Evolutionary conservation across 768 basidiomycete genomes (phyloP).

Genomic region (Pleurotus eryngii): DNA sequence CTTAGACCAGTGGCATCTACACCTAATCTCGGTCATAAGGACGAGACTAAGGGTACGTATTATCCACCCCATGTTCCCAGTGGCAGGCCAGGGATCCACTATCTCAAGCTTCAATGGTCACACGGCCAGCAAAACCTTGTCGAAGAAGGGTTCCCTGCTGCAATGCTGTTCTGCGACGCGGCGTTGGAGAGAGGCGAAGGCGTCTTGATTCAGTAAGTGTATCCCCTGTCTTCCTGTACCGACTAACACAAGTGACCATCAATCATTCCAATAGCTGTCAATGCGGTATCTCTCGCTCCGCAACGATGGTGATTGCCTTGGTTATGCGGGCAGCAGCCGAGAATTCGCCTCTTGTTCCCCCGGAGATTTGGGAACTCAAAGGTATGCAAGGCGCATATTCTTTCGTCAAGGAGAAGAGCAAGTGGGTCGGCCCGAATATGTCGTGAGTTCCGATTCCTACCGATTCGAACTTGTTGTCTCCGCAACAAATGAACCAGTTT

Average conservation of each 20-base stretch:
- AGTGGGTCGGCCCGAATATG: conserved; percentile 90
- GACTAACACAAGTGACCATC: conserved; percentile 16
- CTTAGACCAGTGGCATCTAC: conserved; percentile 65
- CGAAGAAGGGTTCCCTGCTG: conserved; percentile 69
- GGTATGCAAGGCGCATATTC: conserved; percentile 91
- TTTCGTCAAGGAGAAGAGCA: conserved; percentile 87
- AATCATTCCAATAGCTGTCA: conserved; percentile 62
- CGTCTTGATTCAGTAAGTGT: conserved; percentile 79
- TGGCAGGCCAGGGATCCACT: conserved; percentile 79
- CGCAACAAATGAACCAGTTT: conserved; percentile 12
- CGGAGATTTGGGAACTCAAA: conserved; percentile 73
- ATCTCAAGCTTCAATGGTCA: conserved; percentile 89
- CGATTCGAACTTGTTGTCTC: conserved; percentile 3
- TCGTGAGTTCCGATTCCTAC: conserved; percentile 56
- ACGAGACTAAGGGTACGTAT: conserved; percentile 46
- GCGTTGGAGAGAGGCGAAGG: conserved; percentile 74
- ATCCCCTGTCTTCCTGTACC: conserved; percentile 9
- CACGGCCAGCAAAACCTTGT: conserved; percentile 93
- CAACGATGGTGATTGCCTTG: conserved; percentile 85
- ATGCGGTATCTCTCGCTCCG: conserved; percentile 89
- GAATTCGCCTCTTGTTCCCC: conserved; percentile 59
- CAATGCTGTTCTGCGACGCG: conserved; percentile 79
- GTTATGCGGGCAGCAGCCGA: conserved; percentile 90
- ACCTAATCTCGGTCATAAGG: conserved; percentile 50
- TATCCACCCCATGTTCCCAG: conserved; percentile 63